Conservation (phyloP, 2,329 filamentous ascomycete species). For the Lasiodiplodia hormozganensis region DNA sequence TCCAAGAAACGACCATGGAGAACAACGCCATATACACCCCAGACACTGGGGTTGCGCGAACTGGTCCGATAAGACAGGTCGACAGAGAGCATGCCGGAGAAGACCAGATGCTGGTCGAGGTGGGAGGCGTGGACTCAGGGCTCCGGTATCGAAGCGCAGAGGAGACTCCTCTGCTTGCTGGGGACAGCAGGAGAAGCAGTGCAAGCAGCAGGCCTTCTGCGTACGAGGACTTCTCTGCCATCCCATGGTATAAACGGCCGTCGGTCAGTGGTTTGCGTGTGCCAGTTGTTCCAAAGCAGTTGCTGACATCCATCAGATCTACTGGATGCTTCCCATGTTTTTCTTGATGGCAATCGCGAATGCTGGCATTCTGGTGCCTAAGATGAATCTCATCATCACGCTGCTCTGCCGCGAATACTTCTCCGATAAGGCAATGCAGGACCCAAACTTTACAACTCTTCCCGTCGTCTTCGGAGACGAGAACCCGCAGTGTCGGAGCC, state of each 20-base stretch:
- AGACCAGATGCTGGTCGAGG: constrained; percentile 54
- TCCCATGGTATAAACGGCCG: constrained; percentile 69
- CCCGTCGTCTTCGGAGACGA: constrained; percentile 72
- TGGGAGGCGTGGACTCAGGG: constrained; percentile 53
- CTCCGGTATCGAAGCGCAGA: constrained; percentile 7
- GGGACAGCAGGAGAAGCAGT: constrained; percentile 3
- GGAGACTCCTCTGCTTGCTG: constrained; percentile 25
- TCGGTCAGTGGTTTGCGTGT: constrained; percentile 55
- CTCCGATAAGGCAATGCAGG: constrained; percentile 57
- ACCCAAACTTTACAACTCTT: constrained; percentile 60
- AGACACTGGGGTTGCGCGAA: constrained; percentile 39
- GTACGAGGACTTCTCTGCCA: constrained; percentile 61
- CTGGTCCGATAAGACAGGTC: constrained; percentile 24
- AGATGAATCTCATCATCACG: constrained; percentile 82
- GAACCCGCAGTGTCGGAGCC: constrained; percentile 80
- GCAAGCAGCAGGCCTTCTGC: constrained; percentile 18
- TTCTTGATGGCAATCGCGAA: constrained; percentile 84
- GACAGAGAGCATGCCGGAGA: constrained; percentile 29
- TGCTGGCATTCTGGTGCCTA: constrained; percentile 84
- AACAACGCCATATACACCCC: constrained; percentile 40
- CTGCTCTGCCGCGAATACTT: constrained; percentile 87
- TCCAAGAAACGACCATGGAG: constrained; percentile 28
- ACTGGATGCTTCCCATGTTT: constrained; percentile 83
- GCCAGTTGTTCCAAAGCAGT: neutral
- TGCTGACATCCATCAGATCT: constrained; percentile 59